Base-by-base conservation (phyloP, 2,329 filamentous ascomycete genomes). In the Neoarthrinium moseri region DNA sequence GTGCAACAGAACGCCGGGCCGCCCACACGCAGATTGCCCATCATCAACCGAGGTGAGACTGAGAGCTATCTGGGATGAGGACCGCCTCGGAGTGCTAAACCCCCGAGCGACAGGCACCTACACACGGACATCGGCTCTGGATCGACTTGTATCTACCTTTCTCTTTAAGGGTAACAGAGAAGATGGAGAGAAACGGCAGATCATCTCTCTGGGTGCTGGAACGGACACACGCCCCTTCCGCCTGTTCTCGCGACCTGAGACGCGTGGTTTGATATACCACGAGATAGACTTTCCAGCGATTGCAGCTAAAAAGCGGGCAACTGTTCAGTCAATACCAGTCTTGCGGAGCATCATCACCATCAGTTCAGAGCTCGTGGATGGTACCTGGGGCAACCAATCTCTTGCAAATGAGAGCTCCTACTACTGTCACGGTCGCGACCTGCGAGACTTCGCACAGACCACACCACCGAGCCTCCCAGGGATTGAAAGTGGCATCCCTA, bases 221-320 rank as follows among this genome's bases (percentile, higher is more conserved):
- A 96, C 91, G 10, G 94, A 99, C 63, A 97, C 94, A 6, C 81
- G 94, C 13, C 86, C 84, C 49, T 91, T 96, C 60, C 84, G 89
- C 17, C 70, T 96, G 1, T 77, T 88, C 48, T 67, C 79, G 7
- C 63, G 69, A 13, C 63, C 71, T 1, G 43, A 49, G 6, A 51
- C 58, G 5, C 46, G 58, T 12, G 59, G 66, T 11, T 65, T 96
- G 15, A 64, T 86, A 47, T 99, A 97, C 65, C 91, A 97, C 65
- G 94, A 99, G 65, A 74, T 99, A 46, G 94, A 99, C 66, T 97
- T 97, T 58, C 77, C 87, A 1, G 67, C 78, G 18, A 91, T 91
- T 45, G 84, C 83, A n/a, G 62, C 71, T 3, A 75, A 77, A 33
- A 96, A 92, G 67, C 75, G 87, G 34, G 66, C 66, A 43, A 69